Base-by-base conservation (phyloP, 2,329 filamentous ascomycete species). In the Chrysosporium keratinophilum region DNA sequence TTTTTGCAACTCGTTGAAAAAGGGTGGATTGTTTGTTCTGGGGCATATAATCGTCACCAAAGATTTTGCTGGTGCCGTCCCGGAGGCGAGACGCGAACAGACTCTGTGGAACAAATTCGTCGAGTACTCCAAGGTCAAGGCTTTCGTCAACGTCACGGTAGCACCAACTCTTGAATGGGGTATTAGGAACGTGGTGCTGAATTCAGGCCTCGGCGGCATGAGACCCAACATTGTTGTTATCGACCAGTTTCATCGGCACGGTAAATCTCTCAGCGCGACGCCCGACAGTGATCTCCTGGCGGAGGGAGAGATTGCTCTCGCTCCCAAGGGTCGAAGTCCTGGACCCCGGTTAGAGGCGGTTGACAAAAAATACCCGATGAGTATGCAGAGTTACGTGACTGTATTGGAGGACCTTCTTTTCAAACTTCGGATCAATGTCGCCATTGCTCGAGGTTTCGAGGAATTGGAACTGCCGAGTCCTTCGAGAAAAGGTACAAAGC, bases 1-100 rank as follows among this genome's bases (percentile, higher is more conserved):
- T 56, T 95, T 95, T 61, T 95, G 88, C 70, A 95, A 95, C 66
- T 89, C 87, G 0, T 73, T 95, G 66, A 95, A 95, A 66, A 95
- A 95, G 63, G 89, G 88, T 0, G 83, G 82, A 0, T 69, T 95
- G 1, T 95, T 93, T 65, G 86, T 95, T 9, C 75, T 95, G 1
- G 88, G 88, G 0, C 88, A 94, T 68, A 87, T 94, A 42, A 89
- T 95, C 56, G 87, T 95, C 2, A 88, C 87, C 0, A 79, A 87
- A 56, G 85, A 95, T 64, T 95, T 95, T 63, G 79, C 80, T 17
- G 77, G 78, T 2, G 85, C 87, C 3, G 85, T 94, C 7, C 81
- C 87, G 4, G 88, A 95, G 67, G 87, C 87, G 2, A 85, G 86
- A 57, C 75, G 84, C 17, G 88, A 94, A 64, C 88, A 94, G 65